Evolutionary conservation across 176 grass and related monocot genomes (phyloP), one percentile per base, ranked within the genome.

Genomic region (Saccharum officinarum): DNA sequence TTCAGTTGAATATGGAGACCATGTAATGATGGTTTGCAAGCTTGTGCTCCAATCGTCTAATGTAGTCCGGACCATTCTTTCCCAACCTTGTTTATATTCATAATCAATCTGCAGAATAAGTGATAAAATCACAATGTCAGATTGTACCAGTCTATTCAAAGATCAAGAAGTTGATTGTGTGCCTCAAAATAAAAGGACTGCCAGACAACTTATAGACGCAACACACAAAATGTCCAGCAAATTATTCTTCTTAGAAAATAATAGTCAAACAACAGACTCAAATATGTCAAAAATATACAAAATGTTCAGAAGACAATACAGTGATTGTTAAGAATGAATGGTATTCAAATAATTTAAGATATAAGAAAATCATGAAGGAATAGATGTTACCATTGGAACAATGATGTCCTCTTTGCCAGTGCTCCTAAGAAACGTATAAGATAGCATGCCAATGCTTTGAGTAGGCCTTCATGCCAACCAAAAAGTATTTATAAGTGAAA

Each of bases 401-500:
- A 96, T 80, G 55, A 94, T 96, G 63, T 99, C 97, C 86, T 99
- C 93, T 92, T 94, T 99, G 20, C 79, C 68, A 0, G 92, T 96
- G 86, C 81, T 92, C 87, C 83, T 95, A 60, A 98, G 46, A 89
- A 98, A 98, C 18, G 96, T 98, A 82, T 95, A 98, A 28, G 93
- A 98, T 85, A 98, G 80, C 90, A 98, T 98, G 64, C 96, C 96
- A 87, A 98, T 94, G 82, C 88, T 98, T 89, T 95, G 91, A 18
- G 93, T 98, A 77, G 88, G 83, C 83, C 96, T 98, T 81, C 49
- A 87, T 33, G 76, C 45, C 37, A 92, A 79, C 22, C 22, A 46
- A 66, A 90, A 90, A 61, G n/a, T 18, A 73, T 62, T 38, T 38
- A 38, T 26, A 84, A 71, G 8, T n/a, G 37, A 75, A 77, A 71